phyloP scores from a whole-genome alignment of 495 filamentous ascomycete species.

The Hypoxylon lienhwacheense region DNA sequence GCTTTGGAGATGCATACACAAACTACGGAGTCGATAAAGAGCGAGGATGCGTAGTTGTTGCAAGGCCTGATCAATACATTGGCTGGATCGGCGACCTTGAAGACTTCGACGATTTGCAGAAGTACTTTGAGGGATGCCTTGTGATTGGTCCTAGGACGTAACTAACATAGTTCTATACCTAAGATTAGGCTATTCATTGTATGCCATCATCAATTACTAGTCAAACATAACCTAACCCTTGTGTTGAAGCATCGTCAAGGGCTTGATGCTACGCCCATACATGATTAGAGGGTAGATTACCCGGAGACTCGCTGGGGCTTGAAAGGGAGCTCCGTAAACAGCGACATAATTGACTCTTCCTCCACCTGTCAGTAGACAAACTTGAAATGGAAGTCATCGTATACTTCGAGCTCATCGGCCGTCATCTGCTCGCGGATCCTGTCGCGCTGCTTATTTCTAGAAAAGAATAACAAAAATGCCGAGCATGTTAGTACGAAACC shows the following conservation, averaged over 20 bases:
- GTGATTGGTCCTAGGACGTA: conserved; percentile 26
- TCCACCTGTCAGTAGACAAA: conserved; percentile 19
- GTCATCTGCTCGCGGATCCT: conserved; percentile 11
- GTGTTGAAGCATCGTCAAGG: too few species aligned
- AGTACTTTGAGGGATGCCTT: conserved; percentile 43
- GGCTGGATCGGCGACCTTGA: conserved; percentile 59
- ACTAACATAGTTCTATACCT: background rate
- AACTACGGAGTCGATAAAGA: conserved; percentile 63
- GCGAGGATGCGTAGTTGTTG: conserved; percentile 60
- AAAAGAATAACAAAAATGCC: conserved; percentile 1
- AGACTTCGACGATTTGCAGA: conserved; percentile 49
- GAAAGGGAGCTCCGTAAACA: too few species aligned
- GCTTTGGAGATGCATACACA: conserved; percentile 63
- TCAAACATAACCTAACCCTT: too few species aligned
- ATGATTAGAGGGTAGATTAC: too few species aligned
- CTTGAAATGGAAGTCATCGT: conserved; percentile 25
- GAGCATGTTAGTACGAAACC: conserved; percentile 26
- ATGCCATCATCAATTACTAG: too few species aligned
- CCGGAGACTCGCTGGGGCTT: too few species aligned
- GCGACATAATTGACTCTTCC: background rate
- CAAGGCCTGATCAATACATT: conserved; percentile 65
- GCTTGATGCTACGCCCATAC: too few species aligned
- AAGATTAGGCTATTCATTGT: too few species aligned
- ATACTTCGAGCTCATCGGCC: conserved; percentile 19
- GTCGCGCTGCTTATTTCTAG: conserved; percentile 18